Conservation (phyloP, 2,329 filamentous ascomycete genomes). For the Calonectria crousiana region DNA sequence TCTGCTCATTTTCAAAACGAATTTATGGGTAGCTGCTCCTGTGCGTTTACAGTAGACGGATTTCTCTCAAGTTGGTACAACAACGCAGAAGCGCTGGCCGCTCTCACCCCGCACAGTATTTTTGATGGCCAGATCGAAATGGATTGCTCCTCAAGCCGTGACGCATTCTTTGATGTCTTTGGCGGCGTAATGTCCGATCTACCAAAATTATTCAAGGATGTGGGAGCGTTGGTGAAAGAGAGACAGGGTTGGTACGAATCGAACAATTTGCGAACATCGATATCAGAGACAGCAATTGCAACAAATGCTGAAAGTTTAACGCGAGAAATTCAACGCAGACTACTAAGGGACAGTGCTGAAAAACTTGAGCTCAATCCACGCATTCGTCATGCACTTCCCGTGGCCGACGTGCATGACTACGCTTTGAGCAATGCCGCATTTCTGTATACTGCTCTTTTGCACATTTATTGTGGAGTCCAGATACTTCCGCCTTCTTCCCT, state of each 20-base stretch:
- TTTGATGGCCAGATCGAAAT: not conserved
- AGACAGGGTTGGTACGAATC: not conserved
- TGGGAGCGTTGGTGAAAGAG: conserved; percentile 18
- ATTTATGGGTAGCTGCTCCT: fast-evolving
- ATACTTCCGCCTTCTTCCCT: not conserved
- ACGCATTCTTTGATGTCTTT: conserved; percentile 24
- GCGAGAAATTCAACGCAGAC: conserved; percentile 5
- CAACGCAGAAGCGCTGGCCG: conserved; percentile 32
- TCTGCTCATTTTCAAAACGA: not conserved
- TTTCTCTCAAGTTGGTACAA: conserved; percentile 35
- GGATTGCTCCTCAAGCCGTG: not conserved
- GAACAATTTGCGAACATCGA: not conserved
- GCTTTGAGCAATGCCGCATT: conserved; percentile 30
- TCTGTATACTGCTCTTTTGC: conserved; percentile 30
- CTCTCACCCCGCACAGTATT: conserved; percentile 24
- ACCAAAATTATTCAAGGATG: conserved; percentile 24
- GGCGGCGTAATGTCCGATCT: conserved; percentile 33
- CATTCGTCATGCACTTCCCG: conserved; percentile 4
- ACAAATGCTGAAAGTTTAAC: not conserved
- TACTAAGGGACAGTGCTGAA: conserved; percentile 11
- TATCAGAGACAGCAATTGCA: not conserved
- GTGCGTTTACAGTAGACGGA: not conserved
- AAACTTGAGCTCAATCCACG: not conserved
- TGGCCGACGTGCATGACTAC: conserved; percentile 28
- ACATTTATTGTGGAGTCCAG: conserved; percentile 21